Percentiles rank a stretch among this genome's conserved stretches.
These are phyloP conservation scores for Talaromyces sp. DNA, from an alignment of 2,329 filamentous ascomycete species.

Conservation along the genomic window DNA sequence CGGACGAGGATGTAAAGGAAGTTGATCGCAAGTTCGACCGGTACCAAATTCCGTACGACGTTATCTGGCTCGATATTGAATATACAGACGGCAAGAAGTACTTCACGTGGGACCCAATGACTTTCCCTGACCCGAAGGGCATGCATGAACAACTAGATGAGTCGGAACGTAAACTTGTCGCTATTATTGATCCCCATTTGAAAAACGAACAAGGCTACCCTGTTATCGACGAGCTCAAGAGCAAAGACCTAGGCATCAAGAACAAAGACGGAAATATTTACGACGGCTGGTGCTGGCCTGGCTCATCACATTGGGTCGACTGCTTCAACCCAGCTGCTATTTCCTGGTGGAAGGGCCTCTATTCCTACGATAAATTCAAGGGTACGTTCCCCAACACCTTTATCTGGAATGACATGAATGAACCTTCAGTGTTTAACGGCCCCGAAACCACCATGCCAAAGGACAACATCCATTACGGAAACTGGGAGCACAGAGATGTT, in stretches of 20 bases:
- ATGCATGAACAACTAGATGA: slow-evolving; percentile 87
- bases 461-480: slow-evolving; percentile 85
- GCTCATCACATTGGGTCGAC: slow-evolving; percentile 94
- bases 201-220: slow-evolving; percentile 81
- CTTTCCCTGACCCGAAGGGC: slow-evolving; percentile 76
- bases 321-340: slow-evolving; percentile 89
- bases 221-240: slow-evolving; percentile 76
- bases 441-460: slow-evolving; percentile 99
- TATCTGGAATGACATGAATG: slow-evolving; percentile 99
- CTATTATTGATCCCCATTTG: slow-evolving; percentile 96
- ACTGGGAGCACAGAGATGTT: slow-evolving; percentile 95
- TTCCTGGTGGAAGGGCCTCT: slow-evolving; percentile 86
- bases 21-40: slow-evolving; percentile 97
- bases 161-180: slow-evolving; percentile 83
- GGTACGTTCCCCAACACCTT: slow-evolving; percentile 83
- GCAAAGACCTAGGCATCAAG: slow-evolving; percentile 76
- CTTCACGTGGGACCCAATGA: slow-evolving; percentile 92
- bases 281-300: slow-evolving; percentile 98
- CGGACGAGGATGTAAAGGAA: slow-evolving; percentile 93
- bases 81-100: slow-evolving; percentile 97
- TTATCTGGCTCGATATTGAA: slow-evolving; percentile 98
- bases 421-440: slow-evolving; percentile 97
- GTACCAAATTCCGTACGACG: slow-evolving; percentile 91
- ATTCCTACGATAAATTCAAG: slow-evolving; percentile 84
- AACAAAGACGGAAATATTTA: slow-evolving; percentile 88